A percentile compares a stretch with the other conserved stretches of the same genome.
Evolutionary conservation across 176 grass and related monocot species (phyloP).

Genomic region (Oryza punctata): DNA sequence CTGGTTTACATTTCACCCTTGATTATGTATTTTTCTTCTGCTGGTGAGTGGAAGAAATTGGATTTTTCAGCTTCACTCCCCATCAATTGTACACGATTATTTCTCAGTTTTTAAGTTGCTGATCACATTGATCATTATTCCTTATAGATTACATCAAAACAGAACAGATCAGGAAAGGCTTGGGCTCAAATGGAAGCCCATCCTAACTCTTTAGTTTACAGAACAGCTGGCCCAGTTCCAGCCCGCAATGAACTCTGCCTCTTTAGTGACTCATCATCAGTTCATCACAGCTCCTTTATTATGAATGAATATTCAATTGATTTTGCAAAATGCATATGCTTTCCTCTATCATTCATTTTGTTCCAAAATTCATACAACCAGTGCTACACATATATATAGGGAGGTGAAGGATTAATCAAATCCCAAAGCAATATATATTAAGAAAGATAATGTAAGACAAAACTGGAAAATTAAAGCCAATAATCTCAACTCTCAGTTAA

Average conservation of each 20-base stretch:
- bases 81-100: background rate
- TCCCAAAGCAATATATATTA: no score
- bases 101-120: background rate
- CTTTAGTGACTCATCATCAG: no score
- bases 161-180: background rate
- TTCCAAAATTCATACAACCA: background rate
- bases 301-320: no score
- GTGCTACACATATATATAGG: no score
- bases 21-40: background rate
- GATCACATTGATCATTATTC: background rate
- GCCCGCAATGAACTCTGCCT: no score
- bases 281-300: no score
- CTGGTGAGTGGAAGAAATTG: background rate
- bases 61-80: background rate
- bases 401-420: no score
- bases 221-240: no score
- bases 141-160: background rate
- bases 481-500: background rate
- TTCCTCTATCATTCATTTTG: no score
- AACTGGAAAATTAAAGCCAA: background rate
- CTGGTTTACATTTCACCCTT: background rate
- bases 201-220: no score
- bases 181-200: no score
- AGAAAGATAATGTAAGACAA: background rate
- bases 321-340: no score